Conservation (phyloP, 805 yeast species). For the Zygosaccharomyces gambellarensis region DNA sequence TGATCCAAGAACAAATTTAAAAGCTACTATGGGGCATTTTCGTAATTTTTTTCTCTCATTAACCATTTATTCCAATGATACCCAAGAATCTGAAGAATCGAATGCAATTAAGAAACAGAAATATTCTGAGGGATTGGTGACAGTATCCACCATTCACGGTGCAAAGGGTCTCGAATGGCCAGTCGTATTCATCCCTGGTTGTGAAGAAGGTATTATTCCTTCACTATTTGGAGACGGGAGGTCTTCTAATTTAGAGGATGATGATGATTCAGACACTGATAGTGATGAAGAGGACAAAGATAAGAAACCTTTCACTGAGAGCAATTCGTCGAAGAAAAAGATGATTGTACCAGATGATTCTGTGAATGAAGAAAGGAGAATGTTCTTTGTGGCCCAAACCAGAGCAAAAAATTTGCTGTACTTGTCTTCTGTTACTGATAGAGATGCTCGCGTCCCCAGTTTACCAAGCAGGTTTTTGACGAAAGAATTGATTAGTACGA, state of each 20-base stretch:
- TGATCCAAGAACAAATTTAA: neutral
- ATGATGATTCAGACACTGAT: constrained; percentile 18
- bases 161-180: constrained; percentile 97
- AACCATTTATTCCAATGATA: constrained; percentile 33
- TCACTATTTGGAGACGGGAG: constrained; percentile 42
- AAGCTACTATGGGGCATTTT: constrained; percentile 16
- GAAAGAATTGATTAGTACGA: constrained; percentile 23
- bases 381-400: constrained; percentile 84
- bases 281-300: constrained; percentile 6
- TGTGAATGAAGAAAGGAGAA: constrained; percentile 72
- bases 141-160: constrained; percentile 81
- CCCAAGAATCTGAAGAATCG: constrained; percentile 17
- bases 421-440: constrained; percentile 32
- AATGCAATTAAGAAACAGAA: constrained; percentile 16
- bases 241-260: constrained; percentile 24
- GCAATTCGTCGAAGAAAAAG: constrained; percentile 7
- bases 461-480: constrained; percentile 33
- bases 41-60: constrained; percentile 37
- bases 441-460: constrained; percentile 19
- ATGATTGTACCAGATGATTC: constrained; percentile 17
- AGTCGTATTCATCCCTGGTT: constrained; percentile 74
- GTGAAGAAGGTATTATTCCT: constrained; percentile 64
- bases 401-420: constrained; percentile 64
- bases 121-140: constrained; percentile 34
- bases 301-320: constrained; percentile 10